Evolutionary conservation across 23 red algal genomes (phyloP).

Genomic region (Pyropia yezoensis): DNA sequence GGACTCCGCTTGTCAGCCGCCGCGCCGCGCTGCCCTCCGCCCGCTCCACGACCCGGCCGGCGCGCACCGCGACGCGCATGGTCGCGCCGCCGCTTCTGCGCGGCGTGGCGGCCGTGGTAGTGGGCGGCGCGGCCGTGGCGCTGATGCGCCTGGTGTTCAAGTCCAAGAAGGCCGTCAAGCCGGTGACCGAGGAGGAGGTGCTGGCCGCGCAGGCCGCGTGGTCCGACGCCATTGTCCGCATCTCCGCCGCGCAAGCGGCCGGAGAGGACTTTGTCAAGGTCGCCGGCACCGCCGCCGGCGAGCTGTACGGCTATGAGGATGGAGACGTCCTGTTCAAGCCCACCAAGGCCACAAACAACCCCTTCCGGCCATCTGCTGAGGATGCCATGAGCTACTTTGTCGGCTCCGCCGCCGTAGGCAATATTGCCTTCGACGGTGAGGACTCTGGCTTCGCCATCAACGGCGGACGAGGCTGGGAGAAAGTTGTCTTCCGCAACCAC

Average conservation of each 20-base stretch:
- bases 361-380: neutral
- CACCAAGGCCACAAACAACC: neutral
- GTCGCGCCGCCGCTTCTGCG: no score
- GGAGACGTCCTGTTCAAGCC: slow-evolving; percentile 7
- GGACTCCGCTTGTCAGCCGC: no score
- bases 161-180: no score
- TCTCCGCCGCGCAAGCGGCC: neutral
- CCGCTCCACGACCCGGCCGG: no score
- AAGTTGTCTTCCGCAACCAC: no score
- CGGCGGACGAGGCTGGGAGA: neutral
- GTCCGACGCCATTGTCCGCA: slow-evolving; percentile 1
- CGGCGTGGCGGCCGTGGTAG: no score
- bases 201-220: neutral
- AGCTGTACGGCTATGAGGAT: slow-evolving; percentile 3
- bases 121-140: no score
- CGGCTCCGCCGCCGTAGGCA: no score
- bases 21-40: no score
- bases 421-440: neutral
- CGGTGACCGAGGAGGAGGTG: neutral
- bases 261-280: neutral
- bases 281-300: neutral
- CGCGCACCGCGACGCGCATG: no score
- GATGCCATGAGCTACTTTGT: neutral
- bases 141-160: no score
- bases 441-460: slow-evolving; percentile 3